A percentile compares a stretch with the other conserved stretches of the same genome.
phyloP scores from a whole-genome alignment of 2,329 filamentous ascomycete species.

The Stagonosporopsis rhizophila region DNA sequence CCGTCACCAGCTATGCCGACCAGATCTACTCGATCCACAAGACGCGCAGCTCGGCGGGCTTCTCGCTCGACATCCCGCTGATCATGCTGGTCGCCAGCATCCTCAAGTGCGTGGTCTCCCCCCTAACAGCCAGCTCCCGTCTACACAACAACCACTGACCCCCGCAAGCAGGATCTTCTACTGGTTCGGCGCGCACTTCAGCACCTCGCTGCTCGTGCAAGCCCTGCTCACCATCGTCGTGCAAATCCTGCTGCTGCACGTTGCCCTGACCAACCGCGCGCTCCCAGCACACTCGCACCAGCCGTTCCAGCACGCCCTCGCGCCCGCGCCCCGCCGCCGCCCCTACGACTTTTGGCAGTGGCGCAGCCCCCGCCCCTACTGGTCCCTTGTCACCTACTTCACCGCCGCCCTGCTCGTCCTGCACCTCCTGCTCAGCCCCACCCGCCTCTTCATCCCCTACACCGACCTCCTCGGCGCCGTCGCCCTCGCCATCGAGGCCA shows the following conservation, averaged over 20 bases:
- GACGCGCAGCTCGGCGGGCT: constrained; percentile 65
- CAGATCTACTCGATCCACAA: constrained; percentile 71
- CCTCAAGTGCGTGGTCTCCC: constrained; percentile 58
- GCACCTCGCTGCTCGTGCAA: constrained; percentile 65
- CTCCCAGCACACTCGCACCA: constrained; percentile 50
- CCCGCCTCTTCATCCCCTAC: constrained; percentile 68
- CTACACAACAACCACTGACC: neutral
- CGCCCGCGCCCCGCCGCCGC: constrained; percentile 52
- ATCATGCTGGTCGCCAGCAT: constrained; percentile 72
- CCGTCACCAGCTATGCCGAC: constrained; percentile 70
- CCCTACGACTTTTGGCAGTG: constrained; percentile 87
- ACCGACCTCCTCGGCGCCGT: constrained; percentile 73
- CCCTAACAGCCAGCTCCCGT: neutral
- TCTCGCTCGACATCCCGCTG: constrained; percentile 70
- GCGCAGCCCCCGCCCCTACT: constrained; percentile 77
- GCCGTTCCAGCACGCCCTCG: constrained; percentile 66
- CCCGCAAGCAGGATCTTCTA: constrained; percentile 62
- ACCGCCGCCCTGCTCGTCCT: constrained; percentile 65
- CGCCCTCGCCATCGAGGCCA: constrained; percentile 80
- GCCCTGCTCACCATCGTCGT: constrained; percentile 66
- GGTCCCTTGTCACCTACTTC: constrained; percentile 77
- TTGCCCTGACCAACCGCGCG: constrained; percentile 65
- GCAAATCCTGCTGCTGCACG: constrained; percentile 65
- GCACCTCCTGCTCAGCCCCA: constrained; percentile 71
- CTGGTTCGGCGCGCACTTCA: constrained; percentile 70